A percentile compares a stretch with the other conserved stretches of the same genome.
These are phyloP conservation scores for Haematococcus lacustris DNA, from an alignment of 139 green algal species.

Conservation along the genomic window DNA sequence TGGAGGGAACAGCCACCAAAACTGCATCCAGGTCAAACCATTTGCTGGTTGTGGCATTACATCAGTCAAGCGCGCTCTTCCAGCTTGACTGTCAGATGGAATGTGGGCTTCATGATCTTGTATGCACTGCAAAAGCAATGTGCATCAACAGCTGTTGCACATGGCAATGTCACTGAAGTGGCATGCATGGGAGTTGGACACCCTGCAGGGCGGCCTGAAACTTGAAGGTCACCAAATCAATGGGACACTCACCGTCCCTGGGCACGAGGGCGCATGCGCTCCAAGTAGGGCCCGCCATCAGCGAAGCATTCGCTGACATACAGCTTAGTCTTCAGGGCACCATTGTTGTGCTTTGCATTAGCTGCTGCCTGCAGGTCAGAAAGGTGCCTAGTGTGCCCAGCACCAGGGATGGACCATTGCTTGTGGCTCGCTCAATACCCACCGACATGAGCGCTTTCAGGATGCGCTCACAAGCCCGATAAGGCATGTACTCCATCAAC, in stretches of 20 bases:
- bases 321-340: slow-evolving; percentile 79
- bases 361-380: slow-evolving; percentile 65
- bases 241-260: slow-evolving; percentile 62
- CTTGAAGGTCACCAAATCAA: not conserved
- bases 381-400: too few relatives aligned
- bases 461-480: slow-evolving; percentile 72
- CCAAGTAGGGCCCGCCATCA: slow-evolving; percentile 73
- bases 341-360: slow-evolving; percentile 94
- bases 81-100: slow-evolving; percentile 76
- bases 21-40: too few relatives aligned
- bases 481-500: slow-evolving; percentile 92
- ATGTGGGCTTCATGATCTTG: slow-evolving; percentile 72
- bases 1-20: too few relatives aligned
- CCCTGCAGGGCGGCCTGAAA: not conserved
- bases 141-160: not conserved
- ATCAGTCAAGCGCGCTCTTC: slow-evolving; percentile 13
- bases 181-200: not conserved
- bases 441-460: slow-evolving; percentile 68
- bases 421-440: slow-evolving; percentile 5
- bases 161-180: not conserved
- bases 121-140: slow-evolving; percentile 37
- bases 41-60: too few relatives aligned
- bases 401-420: slow-evolving; percentile 2
- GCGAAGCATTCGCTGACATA: slow-evolving; percentile 73
- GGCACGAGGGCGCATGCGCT: slow-evolving; percentile 70